Conservation (phyloP, 1,139 yeast species). For the Hansenula sp. region DNA sequence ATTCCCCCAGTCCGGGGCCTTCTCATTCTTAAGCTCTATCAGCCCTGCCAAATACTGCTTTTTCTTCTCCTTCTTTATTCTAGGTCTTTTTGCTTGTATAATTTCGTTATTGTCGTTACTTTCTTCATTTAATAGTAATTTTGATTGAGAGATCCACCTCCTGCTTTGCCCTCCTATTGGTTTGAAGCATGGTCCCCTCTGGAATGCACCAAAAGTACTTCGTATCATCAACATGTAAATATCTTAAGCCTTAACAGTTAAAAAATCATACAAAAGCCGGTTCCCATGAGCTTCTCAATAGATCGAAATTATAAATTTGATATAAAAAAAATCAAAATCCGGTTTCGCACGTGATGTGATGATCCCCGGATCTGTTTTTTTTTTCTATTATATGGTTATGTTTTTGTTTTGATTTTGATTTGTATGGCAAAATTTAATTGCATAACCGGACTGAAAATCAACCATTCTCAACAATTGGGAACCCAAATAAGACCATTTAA, state of each 20-base stretch:
- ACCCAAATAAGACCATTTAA: not conserved
- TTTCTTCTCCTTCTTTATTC: not conserved
- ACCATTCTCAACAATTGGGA: not conserved
- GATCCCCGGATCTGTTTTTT: not conserved
- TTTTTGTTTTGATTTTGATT: conserved; percentile 2
- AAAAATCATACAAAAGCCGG: too few species aligned
- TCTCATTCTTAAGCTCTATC: not conserved
- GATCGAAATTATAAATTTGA: not conserved
- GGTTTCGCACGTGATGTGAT: not conserved
- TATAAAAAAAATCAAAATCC: not conserved
- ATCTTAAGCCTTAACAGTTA: too few species aligned
- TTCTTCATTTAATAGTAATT: not conserved
- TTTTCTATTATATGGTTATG: too few species aligned
- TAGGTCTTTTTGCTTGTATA: too few species aligned
- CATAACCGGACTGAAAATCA: not conserved
- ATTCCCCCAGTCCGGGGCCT: conserved; percentile 13
- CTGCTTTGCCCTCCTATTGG: not conserved
- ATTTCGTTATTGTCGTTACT: not conserved
- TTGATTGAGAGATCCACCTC: not conserved
- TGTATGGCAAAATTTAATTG: not conserved
- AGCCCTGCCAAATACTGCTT: not conserved
- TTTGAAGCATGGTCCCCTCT: too few species aligned
- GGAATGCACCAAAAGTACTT: not conserved
- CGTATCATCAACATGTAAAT: not conserved
- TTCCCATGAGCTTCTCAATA: too few species aligned